These are phyloP conservation scores for Phytopythium sindhum DNA, from an alignment of 352 stramenopile genomes.

Conservation along the genomic window DNA sequence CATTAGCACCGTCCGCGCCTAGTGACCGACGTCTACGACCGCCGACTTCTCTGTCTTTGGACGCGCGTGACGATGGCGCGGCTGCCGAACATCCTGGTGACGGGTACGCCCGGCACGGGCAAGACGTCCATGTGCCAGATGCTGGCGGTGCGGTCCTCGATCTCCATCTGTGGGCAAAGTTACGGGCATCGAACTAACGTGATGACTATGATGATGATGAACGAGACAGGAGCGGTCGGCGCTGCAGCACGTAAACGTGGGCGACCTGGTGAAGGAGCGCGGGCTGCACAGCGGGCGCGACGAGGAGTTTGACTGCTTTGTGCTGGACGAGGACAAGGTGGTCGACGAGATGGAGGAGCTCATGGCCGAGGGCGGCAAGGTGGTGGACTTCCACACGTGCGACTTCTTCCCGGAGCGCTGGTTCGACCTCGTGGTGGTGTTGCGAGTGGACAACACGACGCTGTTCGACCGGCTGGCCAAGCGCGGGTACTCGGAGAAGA, in stretches of 20 bases:
- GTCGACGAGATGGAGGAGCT: conserved; percentile 94
- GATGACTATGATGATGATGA: conserved; percentile 2
- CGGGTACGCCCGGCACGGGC: conserved; percentile 94
- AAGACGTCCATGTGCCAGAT: conserved; percentile 94
- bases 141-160: conserved; percentile 56
- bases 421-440: conserved; percentile 95
- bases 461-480: conserved; percentile 87
- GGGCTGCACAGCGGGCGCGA: conserved; percentile 84
- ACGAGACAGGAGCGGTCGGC: conserved; percentile 63
- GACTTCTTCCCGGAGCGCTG: conserved; percentile 98
- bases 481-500: conserved; percentile 94
- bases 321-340: conserved; percentile 98
- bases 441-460: conserved; percentile 90
- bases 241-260: conserved; percentile 93
- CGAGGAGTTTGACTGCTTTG: conserved; percentile 94
- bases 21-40: not conserved
- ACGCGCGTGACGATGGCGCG: conserved; percentile 32
- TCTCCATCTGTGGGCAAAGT: not conserved
- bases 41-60: not conserved
- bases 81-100: conserved; percentile 96
- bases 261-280: conserved; percentile 89
- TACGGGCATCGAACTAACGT: conserved; percentile 5
- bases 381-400: conserved; percentile 97
- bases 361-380: conserved; percentile 83
- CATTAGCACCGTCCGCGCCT: too few species aligned